phyloP scores from a whole-genome alignment of 352 stramenopile genomes.

The Globisporangium spinosum region DNA sequence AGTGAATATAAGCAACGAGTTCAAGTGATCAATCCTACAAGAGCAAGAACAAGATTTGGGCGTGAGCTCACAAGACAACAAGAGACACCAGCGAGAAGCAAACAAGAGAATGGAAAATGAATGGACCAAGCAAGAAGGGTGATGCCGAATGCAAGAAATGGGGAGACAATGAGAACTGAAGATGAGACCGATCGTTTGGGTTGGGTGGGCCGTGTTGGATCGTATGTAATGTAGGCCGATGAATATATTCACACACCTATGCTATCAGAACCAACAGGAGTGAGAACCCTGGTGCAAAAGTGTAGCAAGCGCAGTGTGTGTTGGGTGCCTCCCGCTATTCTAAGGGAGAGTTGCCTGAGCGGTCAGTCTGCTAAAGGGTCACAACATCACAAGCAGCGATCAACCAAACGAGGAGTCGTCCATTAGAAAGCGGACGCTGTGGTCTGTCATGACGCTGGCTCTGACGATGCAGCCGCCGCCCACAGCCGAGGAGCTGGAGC shows the following conservation, averaged over 20 bases:
- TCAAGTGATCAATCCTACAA: not conserved
- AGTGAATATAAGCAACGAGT: not conserved
- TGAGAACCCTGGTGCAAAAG: too few relatives aligned
- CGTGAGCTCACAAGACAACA: not conserved
- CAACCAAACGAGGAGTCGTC: not conserved
- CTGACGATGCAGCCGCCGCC: constrained; percentile 19
- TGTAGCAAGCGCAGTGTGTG: not conserved
- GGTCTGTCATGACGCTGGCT: not conserved
- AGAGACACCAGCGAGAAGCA: not conserved
- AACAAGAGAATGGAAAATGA: constrained; percentile 1
- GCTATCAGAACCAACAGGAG: constrained; percentile 7
- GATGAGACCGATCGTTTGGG: not conserved
- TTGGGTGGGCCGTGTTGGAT: not conserved
- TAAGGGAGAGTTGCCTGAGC: not conserved
- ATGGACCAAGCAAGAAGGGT: not conserved
- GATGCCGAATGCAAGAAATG: not conserved
- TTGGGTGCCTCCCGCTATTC: not conserved
- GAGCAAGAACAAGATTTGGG: not conserved
- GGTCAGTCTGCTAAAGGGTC: not conserved
- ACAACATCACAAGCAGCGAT: not conserved
- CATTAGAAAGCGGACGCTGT: not conserved
- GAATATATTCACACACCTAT: constrained; percentile 18
- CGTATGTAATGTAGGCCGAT: constrained; percentile 19
- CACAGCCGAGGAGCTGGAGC: constrained; percentile 48
- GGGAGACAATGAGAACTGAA: constrained; percentile 3